Evolutionary conservation across 2,329 filamentous ascomycete genomes (phyloP).

Genomic region (Colletotrichum sp.): DNA sequence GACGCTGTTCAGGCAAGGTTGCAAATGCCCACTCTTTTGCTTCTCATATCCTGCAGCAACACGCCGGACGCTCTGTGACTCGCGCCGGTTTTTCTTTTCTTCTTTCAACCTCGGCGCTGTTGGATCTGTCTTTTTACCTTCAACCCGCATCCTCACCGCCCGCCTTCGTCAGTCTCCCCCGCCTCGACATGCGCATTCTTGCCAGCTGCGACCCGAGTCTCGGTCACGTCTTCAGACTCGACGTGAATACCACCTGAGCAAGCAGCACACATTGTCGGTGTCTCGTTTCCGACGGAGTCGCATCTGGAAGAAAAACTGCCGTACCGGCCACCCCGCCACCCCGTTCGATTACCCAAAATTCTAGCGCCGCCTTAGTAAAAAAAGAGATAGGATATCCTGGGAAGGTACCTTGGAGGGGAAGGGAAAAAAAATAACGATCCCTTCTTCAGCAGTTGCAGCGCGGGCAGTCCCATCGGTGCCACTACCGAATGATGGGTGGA

Average conservation of each 20-base stretch:
- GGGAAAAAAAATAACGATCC: not conserved
- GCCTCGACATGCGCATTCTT: slow-evolving; percentile 12
- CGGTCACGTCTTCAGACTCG: not conserved
- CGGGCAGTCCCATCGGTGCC: not conserved
- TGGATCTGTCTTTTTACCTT: not conserved
- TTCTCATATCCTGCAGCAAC: not conserved
- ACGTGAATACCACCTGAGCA: not conserved
- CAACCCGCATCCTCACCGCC: not conserved
- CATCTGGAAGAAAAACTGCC: not conserved
- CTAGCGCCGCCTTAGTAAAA: not conserved
- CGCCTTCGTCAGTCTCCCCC: not conserved
- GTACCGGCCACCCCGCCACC: not conserved
- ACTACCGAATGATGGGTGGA: slow-evolving; percentile 18
- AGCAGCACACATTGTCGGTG: not conserved
- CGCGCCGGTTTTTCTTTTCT: not conserved
- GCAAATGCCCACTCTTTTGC: not conserved
- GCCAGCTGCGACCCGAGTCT: not conserved
- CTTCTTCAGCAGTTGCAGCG: not conserved
- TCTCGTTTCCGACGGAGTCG: not conserved
- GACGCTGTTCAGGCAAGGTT: not conserved
- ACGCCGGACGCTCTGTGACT: not conserved
- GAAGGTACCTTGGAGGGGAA: not conserved
- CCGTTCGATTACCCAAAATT: not conserved
- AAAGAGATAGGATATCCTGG: not conserved
- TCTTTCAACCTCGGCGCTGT: not conserved